These are phyloP conservation scores for maize (Zea mays) DNA, from an alignment of 176 grass and related monocot species.

Conservation along the genomic window DNA sequence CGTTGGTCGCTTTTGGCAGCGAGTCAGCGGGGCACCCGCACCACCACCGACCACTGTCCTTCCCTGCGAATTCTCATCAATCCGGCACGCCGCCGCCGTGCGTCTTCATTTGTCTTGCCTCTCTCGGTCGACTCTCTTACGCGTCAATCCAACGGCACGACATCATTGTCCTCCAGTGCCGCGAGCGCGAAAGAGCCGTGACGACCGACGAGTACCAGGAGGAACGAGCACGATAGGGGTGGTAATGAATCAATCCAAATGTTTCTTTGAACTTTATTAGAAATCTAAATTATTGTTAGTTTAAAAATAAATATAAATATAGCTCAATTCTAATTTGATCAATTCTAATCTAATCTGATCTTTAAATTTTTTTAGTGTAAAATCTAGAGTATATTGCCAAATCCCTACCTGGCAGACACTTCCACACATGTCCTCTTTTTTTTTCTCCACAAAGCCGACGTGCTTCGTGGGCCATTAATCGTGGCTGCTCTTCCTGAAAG, in stretches of 20 bases:
- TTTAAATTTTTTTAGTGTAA: too few species aligned
- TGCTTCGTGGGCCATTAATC: not conserved
- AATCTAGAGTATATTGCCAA: too few species aligned
- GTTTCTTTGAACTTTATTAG: slow-evolving; percentile 19
- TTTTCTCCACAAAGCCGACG: not conserved
- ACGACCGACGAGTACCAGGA: not conserved
- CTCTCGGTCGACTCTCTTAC: not conserved
- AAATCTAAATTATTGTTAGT: too few species aligned
- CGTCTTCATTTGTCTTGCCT: not conserved
- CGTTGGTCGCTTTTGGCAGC: slow-evolving; percentile 37
- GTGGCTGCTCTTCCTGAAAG: too few species aligned
- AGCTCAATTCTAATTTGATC: too few species aligned
- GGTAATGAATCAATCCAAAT: not conserved
- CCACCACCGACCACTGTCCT: slow-evolving; percentile 41
- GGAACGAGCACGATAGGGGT: not conserved
- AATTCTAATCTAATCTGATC: too few species aligned
- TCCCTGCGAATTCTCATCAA: not conserved
- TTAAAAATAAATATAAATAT: too few species aligned
- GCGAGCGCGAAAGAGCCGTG: not conserved
- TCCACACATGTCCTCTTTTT: not conserved
- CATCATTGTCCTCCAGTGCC: not conserved
- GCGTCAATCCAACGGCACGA: slow-evolving; percentile 6
- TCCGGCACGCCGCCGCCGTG: not conserved
- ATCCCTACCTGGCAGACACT: not conserved
- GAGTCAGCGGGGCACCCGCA: not conserved